A percentile compares a stretch with the other conserved stretches of the same genome.
phyloP scores from a whole-genome alignment of 2,329 filamentous ascomycete species.

The Calonectria leucothoes region DNA sequence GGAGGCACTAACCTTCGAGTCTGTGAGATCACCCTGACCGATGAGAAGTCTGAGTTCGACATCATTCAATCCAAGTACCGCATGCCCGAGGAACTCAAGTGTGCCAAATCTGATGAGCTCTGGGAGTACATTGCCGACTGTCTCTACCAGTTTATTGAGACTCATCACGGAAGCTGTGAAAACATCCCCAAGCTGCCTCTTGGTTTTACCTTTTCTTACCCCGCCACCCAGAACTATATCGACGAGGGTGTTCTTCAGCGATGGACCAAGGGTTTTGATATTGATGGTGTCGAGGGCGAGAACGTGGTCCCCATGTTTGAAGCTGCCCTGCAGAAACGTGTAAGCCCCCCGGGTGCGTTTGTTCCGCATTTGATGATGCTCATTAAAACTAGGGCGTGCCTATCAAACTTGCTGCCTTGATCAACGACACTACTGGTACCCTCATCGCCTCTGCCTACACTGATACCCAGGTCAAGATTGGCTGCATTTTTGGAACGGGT shows the following conservation, averaged over 20 bases:
- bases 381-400: constrained; percentile 74
- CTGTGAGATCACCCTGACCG: constrained; percentile 89
- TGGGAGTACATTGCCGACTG: constrained; percentile 98
- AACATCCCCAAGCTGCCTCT: constrained; percentile 77
- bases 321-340: constrained; percentile 73
- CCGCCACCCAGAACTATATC: constrained; percentile 92
- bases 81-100: constrained; percentile 93
- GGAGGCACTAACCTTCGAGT: constrained; percentile 96
- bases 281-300: constrained; percentile 88
- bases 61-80: constrained; percentile 97
- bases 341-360: constrained; percentile 34
- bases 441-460: constrained; percentile 97
- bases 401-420: constrained; percentile 91
- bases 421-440: constrained; percentile 98
- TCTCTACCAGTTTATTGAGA: constrained; percentile 88
- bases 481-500: constrained; percentile 97
- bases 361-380: constrained; percentile 7
- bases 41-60: constrained; percentile 90
- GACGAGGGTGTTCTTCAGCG: constrained; percentile 92
- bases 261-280: constrained; percentile 98
- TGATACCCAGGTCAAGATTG: constrained; percentile 92
- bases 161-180: constrained; percentile 77
- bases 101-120: constrained; percentile 83
- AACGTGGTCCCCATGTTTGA: constrained; percentile 93
- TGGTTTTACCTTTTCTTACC: constrained; percentile 97